Percentiles rank a stretch among this genome's conserved stretches.
Conservation (phyloP, 352 stramenopile species). For the Blastocystis sp. region DNA sequence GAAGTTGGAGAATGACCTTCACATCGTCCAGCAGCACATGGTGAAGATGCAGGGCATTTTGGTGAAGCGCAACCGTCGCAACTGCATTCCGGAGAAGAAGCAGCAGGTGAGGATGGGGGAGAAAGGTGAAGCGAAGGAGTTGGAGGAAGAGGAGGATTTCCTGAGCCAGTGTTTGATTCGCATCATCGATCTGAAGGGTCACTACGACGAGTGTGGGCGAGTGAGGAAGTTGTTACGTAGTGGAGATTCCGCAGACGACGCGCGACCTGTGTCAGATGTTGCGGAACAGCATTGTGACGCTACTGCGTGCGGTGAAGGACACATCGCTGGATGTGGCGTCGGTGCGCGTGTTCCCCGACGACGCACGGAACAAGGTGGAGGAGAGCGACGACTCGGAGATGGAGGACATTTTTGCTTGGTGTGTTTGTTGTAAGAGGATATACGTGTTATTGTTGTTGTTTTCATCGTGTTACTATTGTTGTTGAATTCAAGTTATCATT, state of each 20-base stretch:
- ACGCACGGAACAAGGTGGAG: neutral
- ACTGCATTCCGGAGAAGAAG: constrained; percentile 53
- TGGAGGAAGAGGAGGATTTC: constrained; percentile 55
- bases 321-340: constrained; percentile 11
- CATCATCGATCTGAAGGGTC: constrained; percentile 9
- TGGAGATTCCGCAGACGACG: constrained; percentile 27
- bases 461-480: neutral
- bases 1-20: constrained; percentile 54
- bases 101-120: neutral
- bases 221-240: neutral
- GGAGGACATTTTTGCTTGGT: neutral
- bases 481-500: neutral
- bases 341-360: constrained; percentile 33
- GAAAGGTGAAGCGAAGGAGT: neutral
- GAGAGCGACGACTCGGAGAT: neutral
- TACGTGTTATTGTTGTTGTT: too few species aligned
- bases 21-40: constrained; percentile 55
- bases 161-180: constrained; percentile 51
- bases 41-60: constrained; percentile 51
- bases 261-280: constrained; percentile 26
- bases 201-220: constrained; percentile 15
- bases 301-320: constrained; percentile 33
- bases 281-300: constrained; percentile 28
- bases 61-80: constrained; percentile 40
- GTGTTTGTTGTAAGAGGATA: neutral